Percentiles rank a stretch among this genome's conserved stretches.
These are phyloP conservation scores for Kluyveromyces nonfermentans DNA, from an alignment of 805 yeast species.

Conservation along the genomic window DNA sequence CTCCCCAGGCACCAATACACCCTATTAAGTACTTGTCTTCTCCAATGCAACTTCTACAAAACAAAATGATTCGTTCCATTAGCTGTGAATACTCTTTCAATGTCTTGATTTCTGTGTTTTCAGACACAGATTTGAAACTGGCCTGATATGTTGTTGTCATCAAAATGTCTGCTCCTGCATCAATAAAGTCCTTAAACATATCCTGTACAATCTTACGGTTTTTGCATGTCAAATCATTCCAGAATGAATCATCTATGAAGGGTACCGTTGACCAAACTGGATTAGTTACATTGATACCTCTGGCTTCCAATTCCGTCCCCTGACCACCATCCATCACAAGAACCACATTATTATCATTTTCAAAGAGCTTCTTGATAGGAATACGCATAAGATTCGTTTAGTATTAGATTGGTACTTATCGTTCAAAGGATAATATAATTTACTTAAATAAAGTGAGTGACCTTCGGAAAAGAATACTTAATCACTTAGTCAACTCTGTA, in stretches of 20 bases:
- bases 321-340: conserved; percentile 50
- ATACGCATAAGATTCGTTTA: conserved; percentile 4
- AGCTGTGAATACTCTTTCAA: conserved; percentile 15
- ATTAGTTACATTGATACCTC: conserved; percentile 37
- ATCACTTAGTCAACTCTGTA: too few relatives aligned
- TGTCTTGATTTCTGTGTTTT: conserved; percentile 15
- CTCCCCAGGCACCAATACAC: conserved; percentile 72
- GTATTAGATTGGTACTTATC: not conserved
- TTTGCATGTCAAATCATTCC: conserved; percentile 13
- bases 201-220: conserved; percentile 36
- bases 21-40: conserved; percentile 32
- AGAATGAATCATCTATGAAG: conserved; percentile 26
- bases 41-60: conserved; percentile 18
- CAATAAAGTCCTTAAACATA: conserved; percentile 43
- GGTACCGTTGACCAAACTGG: conserved; percentile 57
- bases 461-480: too few relatives aligned
- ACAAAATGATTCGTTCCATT: conserved; percentile 15
- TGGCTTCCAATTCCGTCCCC: conserved; percentile 51
- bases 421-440: too few relatives aligned
- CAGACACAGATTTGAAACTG: conserved; percentile 34
- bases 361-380: conserved; percentile 7
- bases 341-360: conserved; percentile 10
- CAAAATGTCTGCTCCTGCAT: conserved; percentile 45
- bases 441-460: too few relatives aligned
- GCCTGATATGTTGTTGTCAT: conserved; percentile 57